phyloP scores from a whole-genome alignment of 2,329 filamentous ascomycete species.

The Paecilomyces sp. region DNA sequence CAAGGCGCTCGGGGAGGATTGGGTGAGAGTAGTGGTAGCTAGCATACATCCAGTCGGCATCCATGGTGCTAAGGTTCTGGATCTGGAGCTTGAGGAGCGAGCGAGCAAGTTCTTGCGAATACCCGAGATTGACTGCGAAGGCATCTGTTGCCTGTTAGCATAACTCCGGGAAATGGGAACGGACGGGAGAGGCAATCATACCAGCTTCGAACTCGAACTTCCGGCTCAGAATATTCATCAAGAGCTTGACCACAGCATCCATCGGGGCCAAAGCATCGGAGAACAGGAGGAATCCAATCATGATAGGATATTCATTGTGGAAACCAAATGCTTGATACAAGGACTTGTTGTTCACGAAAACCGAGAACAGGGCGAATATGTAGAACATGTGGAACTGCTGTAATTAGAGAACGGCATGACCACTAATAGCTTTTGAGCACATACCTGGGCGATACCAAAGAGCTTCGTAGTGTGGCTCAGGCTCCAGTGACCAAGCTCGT shows the following conservation, averaged over 20 bases:
- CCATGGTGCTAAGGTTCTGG: slow-evolving; percentile 97
- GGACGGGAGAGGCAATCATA: slow-evolving; percentile 26
- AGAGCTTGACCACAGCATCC: slow-evolving; percentile 86
- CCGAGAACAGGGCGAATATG: slow-evolving; percentile 91
- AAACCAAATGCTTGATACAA: slow-evolving; percentile 92
- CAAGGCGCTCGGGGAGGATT: slow-evolving; percentile 86
- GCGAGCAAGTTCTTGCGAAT: slow-evolving; percentile 70
- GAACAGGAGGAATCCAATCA: slow-evolving; percentile 96
- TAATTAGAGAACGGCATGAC: background rate
- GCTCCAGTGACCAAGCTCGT: slow-evolving; percentile 96
- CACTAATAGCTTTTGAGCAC: slow-evolving; percentile 11
- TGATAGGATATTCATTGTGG: slow-evolving; percentile 72
- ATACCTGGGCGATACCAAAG: slow-evolving; percentile 76
- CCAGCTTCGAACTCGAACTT: slow-evolving; percentile 94
- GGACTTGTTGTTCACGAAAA: slow-evolving; percentile 92
- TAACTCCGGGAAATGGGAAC: slow-evolving; percentile 4
- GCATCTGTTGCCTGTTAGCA: slow-evolving; percentile 48
- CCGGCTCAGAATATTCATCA: slow-evolving; percentile 93
- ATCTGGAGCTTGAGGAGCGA: slow-evolving; percentile 96
- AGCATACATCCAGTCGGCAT: slow-evolving; percentile 96
- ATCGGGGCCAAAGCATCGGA: slow-evolving; percentile 92
- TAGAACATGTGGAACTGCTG: slow-evolving; percentile 84
- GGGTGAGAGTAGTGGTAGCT: slow-evolving; percentile 99
- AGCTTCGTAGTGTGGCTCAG: slow-evolving; percentile 90
- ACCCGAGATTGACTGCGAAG: slow-evolving; percentile 81